Base-by-base conservation (phyloP, 2,329 filamentous ascomycete species). In the Alternaria brassicae region DNA sequence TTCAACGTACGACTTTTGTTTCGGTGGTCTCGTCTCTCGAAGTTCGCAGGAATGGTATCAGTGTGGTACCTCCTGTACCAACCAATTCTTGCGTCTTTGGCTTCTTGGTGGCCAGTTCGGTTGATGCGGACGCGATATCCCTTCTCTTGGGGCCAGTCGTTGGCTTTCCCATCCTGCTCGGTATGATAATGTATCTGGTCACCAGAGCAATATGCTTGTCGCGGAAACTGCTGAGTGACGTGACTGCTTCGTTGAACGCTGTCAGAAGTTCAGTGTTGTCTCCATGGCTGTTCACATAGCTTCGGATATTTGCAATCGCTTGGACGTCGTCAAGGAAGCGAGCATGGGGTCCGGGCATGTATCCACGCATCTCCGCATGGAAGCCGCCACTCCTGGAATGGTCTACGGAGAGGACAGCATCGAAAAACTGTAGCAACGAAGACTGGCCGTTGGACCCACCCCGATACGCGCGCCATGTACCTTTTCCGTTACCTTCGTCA, bases 361-460 rank as follows among this genome's bases (percentile, higher is more conserved):
- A 86, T 10, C 78, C 75, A 8, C 83, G 78, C 82, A 85, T 85
- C 67, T 85, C 82, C 68, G 81, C 53, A 15, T 69, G 56, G 34
- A 68, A 71, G 23, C 76, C 62, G 30, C 67, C 63, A 68, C 77
- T 34, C 72, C 81, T 75, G 4, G 76, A 68, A 63, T 86, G 84
- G 28, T 81, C 77, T 17, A 85, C 81, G 0, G 81, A 82, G 3
- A 86, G 77, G 2, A 82, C 81, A 6, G 83, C 81, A 62, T 86
- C 84, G 58, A 84, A 83, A 19, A 84, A 81, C 48, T 85, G 84
- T 3, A 86, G 78, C 44, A 86, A 62, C 0, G 83, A 84, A 70
- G 82, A 85, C 64, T 85, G 84, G 0, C 82, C 84, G 64, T 86
- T 86, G 61, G 83, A 85, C 0, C 84, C 84, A 3, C 84, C 84